A percentile compares a stretch with the other conserved stretches of the same genome.
These are phyloP conservation scores for Ceratocystis albifundus DNA, from an alignment of 2,329 filamentous ascomycete genomes.

Conservation along the genomic window DNA sequence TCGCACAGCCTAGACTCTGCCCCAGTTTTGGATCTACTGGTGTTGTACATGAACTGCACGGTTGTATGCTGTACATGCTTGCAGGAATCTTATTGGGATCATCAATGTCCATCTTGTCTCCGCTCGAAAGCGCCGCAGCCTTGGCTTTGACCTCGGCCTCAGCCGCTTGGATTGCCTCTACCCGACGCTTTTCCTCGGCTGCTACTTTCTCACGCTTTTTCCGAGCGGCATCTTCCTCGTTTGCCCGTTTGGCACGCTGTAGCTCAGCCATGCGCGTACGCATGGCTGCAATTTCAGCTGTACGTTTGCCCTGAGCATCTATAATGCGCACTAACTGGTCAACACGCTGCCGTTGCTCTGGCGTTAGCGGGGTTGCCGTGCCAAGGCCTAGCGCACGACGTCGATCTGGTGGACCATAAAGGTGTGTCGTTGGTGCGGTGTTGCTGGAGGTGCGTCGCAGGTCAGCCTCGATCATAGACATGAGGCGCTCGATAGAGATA, in stretches of 20 bases:
- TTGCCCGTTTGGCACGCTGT: constrained; percentile 33
- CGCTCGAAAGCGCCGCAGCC: constrained; percentile 2
- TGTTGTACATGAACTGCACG: constrained; percentile 34
- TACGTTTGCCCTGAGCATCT: constrained; percentile 16
- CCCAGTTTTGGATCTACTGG: constrained; percentile 31
- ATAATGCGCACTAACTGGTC: constrained; percentile 22
- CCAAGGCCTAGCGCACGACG: constrained; percentile 18
- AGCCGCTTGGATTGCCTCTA: constrained; percentile 21
- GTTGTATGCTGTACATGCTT: constrained; percentile 32
- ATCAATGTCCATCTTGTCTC: constrained; percentile 9
- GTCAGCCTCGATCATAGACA: constrained; percentile 29
- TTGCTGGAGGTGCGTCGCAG: constrained; percentile 27
- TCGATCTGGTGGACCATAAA: constrained; percentile 10
- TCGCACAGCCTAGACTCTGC: constrained; percentile 32
- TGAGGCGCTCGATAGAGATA: constrained; percentile 27
- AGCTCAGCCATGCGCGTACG: constrained; percentile 37
- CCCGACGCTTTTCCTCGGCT: constrained; percentile 30
- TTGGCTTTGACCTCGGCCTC: constrained; percentile 17
- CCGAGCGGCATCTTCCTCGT: constrained; percentile 33
- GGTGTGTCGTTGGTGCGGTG: constrained; percentile 18
- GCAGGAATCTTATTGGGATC: constrained; percentile 27
- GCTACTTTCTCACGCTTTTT: constrained; percentile 35
- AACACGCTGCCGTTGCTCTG: constrained; percentile 18
- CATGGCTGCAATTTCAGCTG: constrained; percentile 30
- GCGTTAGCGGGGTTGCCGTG: constrained; percentile 17